phyloP scores from a whole-genome alignment of 2,329 filamentous ascomycete species.

The Canariomyces notabilis region DNA sequence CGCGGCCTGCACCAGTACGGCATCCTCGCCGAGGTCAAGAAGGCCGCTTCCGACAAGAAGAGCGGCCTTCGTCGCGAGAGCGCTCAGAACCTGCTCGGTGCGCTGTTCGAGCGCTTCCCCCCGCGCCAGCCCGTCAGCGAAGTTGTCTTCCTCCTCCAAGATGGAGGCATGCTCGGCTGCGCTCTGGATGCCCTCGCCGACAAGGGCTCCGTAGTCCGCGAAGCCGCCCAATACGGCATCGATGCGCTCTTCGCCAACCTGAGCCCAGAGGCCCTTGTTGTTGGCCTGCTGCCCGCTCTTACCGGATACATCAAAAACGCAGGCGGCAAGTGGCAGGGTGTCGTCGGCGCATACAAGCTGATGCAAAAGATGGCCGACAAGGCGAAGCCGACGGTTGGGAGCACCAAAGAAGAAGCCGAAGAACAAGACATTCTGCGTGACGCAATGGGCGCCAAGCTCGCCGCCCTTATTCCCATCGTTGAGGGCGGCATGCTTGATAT shows the following conservation, averaged over 20 bases:
- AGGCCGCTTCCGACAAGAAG: conserved; percentile 92
- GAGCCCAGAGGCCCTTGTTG: conserved; percentile 74
- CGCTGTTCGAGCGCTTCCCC: conserved; percentile 86
- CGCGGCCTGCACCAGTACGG: conserved; percentile 50
- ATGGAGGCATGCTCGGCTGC: conserved; percentile 65
- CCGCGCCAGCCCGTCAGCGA: conserved; percentile 72
- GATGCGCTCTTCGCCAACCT: conserved; percentile 81
- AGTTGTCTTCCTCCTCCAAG: conserved; percentile 74
- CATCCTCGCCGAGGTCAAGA: conserved; percentile 51
- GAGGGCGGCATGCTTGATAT: conserved; percentile 95
- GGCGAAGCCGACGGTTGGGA: conserved; percentile 76
- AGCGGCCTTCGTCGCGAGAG: conserved; percentile 78
- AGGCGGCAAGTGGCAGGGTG: conserved; percentile 96
- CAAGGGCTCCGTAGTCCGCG: conserved; percentile 81
- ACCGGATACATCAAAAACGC: conserved; percentile 71
- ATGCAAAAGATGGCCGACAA: conserved; percentile 93
- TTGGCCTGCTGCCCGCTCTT: conserved; percentile 74
- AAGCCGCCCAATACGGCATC: conserved; percentile 89
- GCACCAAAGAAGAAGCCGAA: conserved; percentile 73
- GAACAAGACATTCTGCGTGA: conserved; percentile 88
- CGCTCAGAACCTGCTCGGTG: conserved; percentile 90
- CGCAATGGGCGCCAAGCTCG: conserved; percentile 82
- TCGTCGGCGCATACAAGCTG: conserved; percentile 77
- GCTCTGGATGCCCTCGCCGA: conserved; percentile 84
- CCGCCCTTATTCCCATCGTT: conserved; percentile 82